Evolutionary conservation across 192 early-diverging fungal genomes (phyloP).

Genomic region (Coemansia sp.): DNA sequence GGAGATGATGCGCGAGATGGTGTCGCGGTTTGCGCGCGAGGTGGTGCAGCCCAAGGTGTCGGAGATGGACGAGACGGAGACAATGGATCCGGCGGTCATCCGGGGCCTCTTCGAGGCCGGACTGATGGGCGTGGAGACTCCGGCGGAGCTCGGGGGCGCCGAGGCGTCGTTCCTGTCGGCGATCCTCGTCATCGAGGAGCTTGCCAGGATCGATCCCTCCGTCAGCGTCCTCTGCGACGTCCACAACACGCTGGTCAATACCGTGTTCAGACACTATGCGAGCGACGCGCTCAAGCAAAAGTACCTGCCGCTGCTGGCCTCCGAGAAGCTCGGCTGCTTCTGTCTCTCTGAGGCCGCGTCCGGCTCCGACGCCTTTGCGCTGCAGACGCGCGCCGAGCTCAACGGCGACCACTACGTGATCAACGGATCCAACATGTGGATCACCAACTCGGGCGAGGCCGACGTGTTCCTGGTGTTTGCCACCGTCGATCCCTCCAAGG

Average conservation of each 20-base stretch:
- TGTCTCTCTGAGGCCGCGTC: conserved; percentile 91
- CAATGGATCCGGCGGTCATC: conserved; percentile 74
- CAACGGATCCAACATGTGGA: conserved; percentile 92
- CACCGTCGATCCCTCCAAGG: conserved; percentile 89
- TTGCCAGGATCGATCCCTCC: conserved; percentile 94
- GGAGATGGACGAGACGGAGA: conserved; percentile 91
- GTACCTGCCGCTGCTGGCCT: conserved; percentile 83
- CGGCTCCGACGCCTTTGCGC: conserved; percentile 92
- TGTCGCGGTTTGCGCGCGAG: conserved; percentile 79
- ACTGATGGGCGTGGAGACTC: conserved; percentile 93
- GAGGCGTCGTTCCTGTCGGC: conserved; percentile 81
- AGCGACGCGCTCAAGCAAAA: conserved; percentile 71
- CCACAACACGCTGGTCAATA: conserved; percentile 97
- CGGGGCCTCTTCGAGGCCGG: conserved; percentile 88
- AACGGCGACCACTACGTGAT: conserved; percentile 88
- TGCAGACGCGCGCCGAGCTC: conserved; percentile 81
- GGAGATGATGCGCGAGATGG: conserved; percentile 74
- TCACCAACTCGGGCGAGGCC: conserved; percentile 94
- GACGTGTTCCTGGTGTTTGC: conserved; percentile 98
- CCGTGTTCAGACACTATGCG: conserved; percentile 83
- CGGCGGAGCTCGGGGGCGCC: conserved; percentile 76
- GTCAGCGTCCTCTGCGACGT: conserved; percentile 91
- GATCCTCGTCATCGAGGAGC: conserved; percentile 85
- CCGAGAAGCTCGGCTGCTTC: conserved; percentile 87
- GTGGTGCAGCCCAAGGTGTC: conserved; percentile 79